Percentiles rank a stretch among this genome's conserved stretches.
These are phyloP conservation scores for Trypanosoma theileri DNA, from an alignment of 208 protist genomes.

Conservation along the genomic window DNA sequence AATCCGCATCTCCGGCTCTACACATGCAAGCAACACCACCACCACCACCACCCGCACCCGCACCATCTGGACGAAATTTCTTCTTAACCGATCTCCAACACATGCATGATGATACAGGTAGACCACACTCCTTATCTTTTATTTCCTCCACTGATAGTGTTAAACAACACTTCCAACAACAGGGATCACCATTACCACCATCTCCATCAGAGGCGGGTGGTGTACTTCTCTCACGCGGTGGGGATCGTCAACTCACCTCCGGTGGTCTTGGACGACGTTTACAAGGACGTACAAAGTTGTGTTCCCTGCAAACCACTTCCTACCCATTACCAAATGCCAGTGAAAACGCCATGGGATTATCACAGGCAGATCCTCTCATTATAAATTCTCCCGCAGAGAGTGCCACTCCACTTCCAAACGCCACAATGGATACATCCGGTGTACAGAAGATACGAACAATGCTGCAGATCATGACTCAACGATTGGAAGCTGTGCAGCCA, in stretches of 20 bases:
- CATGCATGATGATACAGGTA: not conserved
- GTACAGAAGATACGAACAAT: not conserved
- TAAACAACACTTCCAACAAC: not conserved
- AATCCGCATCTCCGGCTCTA: not conserved
- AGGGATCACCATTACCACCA: not conserved
- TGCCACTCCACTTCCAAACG: not conserved
- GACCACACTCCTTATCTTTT: not conserved
- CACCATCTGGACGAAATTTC: no score
- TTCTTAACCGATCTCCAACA: conserved; percentile 17
- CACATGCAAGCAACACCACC: not conserved
- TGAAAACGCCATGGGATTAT: not conserved
- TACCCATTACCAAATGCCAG: not conserved
- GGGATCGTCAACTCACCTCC: not conserved
- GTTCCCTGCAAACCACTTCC: not conserved
- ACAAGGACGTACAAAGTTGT: not conserved
- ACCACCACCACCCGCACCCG: no score
- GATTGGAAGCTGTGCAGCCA: conserved; percentile 15
- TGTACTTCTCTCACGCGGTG: not conserved
- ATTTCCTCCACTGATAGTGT: not conserved
- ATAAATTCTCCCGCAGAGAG: not conserved
- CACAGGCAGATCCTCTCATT: no score
- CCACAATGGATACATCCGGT: not conserved
- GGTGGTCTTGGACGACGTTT: not conserved
- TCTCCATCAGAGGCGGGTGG: not conserved
- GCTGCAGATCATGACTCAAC: conserved; percentile 6